These are phyloP conservation scores for Candida fluviatilis DNA, from an alignment of 805 yeast species.

Conservation along the genomic window DNA sequence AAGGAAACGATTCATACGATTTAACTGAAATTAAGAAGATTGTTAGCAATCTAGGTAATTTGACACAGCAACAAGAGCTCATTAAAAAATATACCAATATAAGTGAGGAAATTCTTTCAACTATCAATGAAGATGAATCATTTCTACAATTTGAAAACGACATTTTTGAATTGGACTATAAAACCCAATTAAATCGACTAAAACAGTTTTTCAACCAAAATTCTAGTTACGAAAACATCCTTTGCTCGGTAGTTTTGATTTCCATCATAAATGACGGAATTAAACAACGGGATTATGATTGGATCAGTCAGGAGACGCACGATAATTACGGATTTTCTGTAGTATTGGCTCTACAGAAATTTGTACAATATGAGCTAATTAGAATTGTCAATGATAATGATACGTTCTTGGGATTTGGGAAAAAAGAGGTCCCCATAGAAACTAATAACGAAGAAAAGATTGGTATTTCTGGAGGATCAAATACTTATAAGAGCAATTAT, in stretches of 20 bases:
- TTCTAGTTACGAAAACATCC: conserved; percentile 36
- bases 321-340: conserved; percentile 63
- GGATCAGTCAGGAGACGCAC: conserved; percentile 50
- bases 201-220: conserved; percentile 38
- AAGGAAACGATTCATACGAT: conserved; percentile 13
- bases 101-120: conserved; percentile 59
- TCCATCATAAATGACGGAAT: conserved; percentile 67
- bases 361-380: conserved; percentile 47
- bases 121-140: conserved; percentile 42
- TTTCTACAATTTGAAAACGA: conserved; percentile 67
- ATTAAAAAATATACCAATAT: conserved; percentile 69
- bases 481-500: conserved; percentile 28
- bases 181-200: conserved; percentile 22
- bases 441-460: conserved; percentile 14
- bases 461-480: conserved; percentile 32
- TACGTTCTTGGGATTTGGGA: conserved; percentile 14
- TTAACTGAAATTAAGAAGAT: conserved; percentile 58
- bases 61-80: conserved; percentile 64
- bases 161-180: conserved; percentile 45
- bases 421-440: conserved; percentile 5
- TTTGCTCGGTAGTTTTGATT: conserved; percentile 54
- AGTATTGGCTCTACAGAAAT: conserved; percentile 42
- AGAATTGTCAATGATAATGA: conserved; percentile 24
- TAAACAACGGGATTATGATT: conserved; percentile 55
- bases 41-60: conserved; percentile 62